A percentile compares a stretch with the other conserved stretches of the same genome.
phyloP scores from a whole-genome alignment of 306 rosid genomes.

The Prunus mume region DNA sequence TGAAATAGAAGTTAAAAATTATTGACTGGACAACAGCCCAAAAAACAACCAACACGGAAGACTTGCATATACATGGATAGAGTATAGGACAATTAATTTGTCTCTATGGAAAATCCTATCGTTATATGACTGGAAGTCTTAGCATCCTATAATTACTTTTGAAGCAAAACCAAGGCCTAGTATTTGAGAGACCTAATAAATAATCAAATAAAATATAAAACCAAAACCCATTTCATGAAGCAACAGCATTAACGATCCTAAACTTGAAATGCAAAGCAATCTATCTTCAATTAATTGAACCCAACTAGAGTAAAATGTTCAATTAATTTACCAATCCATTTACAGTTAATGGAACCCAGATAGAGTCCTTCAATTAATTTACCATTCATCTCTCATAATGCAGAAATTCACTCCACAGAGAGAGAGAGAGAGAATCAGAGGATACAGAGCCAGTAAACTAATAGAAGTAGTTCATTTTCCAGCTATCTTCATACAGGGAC shows the following conservation, averaged over 20 bases:
- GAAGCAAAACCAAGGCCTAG: background rate
- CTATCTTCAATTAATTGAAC: constrained; percentile 15
- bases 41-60: background rate
- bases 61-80: background rate
- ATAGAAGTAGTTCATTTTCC: background rate
- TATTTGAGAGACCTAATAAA: background rate
- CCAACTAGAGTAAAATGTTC: constrained; percentile 22
- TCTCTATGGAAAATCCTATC: background rate
- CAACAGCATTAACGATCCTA: background rate
- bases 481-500: background rate
- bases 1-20: background rate
- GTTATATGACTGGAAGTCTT: background rate
- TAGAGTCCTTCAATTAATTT: constrained; percentile 26
- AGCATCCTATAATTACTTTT: background rate
- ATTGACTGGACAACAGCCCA: background rate
- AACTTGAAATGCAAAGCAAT: background rate
- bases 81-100: no score
- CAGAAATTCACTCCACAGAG: background rate
- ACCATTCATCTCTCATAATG: constrained; percentile 2
- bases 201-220: background rate
- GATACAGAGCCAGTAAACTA: background rate
- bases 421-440: no score
- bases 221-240: background rate
- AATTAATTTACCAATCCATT: constrained; percentile 23
- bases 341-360: constrained; percentile 6